Evolutionary conservation across 768 basidiomycete genomes (phyloP).

Genomic region (Coprinopsis sp.): DNA sequence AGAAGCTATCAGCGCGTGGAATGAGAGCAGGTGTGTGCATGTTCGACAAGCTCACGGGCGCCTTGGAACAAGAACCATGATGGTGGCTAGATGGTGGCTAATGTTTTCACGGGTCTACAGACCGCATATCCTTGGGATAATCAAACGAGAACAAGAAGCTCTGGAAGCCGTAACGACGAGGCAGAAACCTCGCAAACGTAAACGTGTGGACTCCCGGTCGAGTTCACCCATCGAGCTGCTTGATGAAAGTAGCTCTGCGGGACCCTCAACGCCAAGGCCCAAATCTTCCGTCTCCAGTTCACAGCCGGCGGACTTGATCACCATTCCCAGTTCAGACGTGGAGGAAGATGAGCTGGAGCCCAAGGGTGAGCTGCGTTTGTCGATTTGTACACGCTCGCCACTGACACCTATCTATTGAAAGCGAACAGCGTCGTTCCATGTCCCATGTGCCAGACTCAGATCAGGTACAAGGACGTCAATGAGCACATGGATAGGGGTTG

Average conservation of each 20-base stretch:
- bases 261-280: conserved; percentile 7
- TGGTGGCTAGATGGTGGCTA: background rate
- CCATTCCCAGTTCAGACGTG: conserved; percentile 32
- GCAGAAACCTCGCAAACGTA: conserved; percentile 14
- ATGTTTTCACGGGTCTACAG: conserved; percentile 26
- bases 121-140: conserved; percentile 37
- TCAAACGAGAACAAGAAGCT: conserved; percentile 25
- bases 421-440: conserved; percentile 46
- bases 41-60: background rate
- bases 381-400: background rate
- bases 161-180: conserved; percentile 8
- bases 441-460: conserved; percentile 51
- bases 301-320: conserved; percentile 12
- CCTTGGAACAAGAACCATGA: background rate
- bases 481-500: conserved; percentile 65
- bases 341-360: conserved; percentile 29
- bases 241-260: conserved; percentile 11
- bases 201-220: conserved; percentile 31
- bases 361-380: conserved; percentile 13
- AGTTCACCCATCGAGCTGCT: background rate
- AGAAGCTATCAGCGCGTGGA: conserved; percentile 68
- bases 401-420: conserved; percentile 14
- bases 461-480: conserved; percentile 51
- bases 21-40: conserved; percentile 52
- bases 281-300: conserved; percentile 15